Base-by-base conservation (phyloP, 129 eudicot genomes). In the Artemisia annua region DNA sequence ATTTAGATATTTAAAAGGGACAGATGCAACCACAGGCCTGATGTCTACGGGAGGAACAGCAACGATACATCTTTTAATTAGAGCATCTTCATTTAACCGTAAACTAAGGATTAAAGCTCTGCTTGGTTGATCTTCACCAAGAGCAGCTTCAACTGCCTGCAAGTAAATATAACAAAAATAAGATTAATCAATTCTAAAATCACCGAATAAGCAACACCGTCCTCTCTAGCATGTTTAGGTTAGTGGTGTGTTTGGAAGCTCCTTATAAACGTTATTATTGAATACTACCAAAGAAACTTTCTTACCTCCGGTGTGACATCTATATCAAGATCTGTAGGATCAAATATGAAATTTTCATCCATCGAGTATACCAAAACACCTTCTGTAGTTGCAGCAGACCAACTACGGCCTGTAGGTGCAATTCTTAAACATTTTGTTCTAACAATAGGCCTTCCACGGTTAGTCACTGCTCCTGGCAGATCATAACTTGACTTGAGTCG, bases 331-430 rank as follows among this genome's bases (percentile, higher is more conserved):
- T 94, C 98, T 9, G 98, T 94, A n/a, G 98, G 98, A 78, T 94
- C 98, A 64, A 94, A 94, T 70, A 94, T 94, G 44, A 90, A 87
- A 66, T 90, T 85, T 43, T 94, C 97, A 76, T 94, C 98, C 85
- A 94, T 88, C 12, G 98, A 84, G 77, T 94, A 94, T 64, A 94
- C 62, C 49, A 94, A 74, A 48, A 94, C 98, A 51, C 98, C 98
- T 83, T 94, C 98, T 10, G 97, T 94, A 51, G 98, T 94, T 69
- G 98, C 98, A 56, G 98, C 98, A 13, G 97, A 83, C 92, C 95
- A 94, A 56, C 95, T 90, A 63, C 98, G 77, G 48, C 98, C 98
- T 11, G 98, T 94, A 15, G 98, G 97, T 49, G 98, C 96, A 63
- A 94, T 87, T 70, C 85, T 81, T 77, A 94, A 71, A 83, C 97